These are phyloP conservation scores for Poa annua DNA, from an alignment of 176 grass and related monocot species.

Conservation along the genomic window DNA sequence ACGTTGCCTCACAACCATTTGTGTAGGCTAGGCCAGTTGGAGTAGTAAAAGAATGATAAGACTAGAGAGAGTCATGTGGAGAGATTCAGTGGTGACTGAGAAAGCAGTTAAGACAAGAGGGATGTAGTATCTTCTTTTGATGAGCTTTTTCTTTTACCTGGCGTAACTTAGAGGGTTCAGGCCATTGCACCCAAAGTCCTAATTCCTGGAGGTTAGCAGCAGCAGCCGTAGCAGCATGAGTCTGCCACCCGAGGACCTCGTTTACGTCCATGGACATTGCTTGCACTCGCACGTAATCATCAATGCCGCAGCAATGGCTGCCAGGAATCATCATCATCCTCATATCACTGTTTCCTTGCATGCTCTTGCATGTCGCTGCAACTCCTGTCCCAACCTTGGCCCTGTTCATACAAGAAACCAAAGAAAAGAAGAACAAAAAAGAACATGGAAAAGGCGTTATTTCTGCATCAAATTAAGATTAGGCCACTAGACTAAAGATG, in stretches of 20 bases:
- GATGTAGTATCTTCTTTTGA: conserved; percentile 54
- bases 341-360: conserved; percentile 61
- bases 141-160: conserved; percentile 34
- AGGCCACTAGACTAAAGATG: conserved; percentile 16
- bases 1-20: conserved; percentile 17
- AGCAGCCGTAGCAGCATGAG: conserved; percentile 40
- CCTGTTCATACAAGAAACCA: conserved; percentile 55
- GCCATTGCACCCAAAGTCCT: conserved; percentile 56
- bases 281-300: conserved; percentile 78
- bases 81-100: conserved; percentile 36
- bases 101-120: conserved; percentile 66
- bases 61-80: conserved; percentile 49
- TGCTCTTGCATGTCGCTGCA: conserved; percentile 47
- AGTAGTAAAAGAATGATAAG: conserved; percentile 29
- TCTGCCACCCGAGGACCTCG: conserved; percentile 54
- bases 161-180: conserved; percentile 76
- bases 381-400: conserved; percentile 55
- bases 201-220: conserved; percentile 59
- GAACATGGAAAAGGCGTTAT: background rate
- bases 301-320: conserved; percentile 54
- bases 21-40: background rate
- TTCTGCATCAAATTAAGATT: background rate
- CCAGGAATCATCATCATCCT: conserved; percentile 40
- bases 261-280: conserved; percentile 51
- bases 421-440: background rate